A percentile compares a stretch with the other conserved stretches of the same genome.
These are phyloP conservation scores for Penicillium soppii DNA, from an alignment of 495 filamentous ascomycete species.

Conservation along the genomic window DNA sequence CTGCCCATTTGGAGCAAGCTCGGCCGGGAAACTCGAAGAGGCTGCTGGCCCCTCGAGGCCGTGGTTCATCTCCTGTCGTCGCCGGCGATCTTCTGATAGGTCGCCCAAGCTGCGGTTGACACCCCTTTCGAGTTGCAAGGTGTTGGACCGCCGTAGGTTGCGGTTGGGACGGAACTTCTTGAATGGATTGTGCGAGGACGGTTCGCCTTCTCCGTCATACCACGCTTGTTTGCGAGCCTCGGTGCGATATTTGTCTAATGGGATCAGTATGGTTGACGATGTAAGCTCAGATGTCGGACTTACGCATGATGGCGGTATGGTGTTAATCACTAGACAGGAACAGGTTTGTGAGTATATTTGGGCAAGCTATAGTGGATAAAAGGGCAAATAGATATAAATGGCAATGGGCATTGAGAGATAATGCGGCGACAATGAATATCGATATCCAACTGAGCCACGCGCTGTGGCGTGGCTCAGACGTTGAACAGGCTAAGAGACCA, in stretches of 20 bases:
- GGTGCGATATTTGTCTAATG: slow-evolving; percentile 44
- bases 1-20: slow-evolving; percentile 24
- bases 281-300: not conserved
- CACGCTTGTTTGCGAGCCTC: slow-evolving; percentile 46
- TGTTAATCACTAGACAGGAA: not conserved
- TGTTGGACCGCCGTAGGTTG: slow-evolving; percentile 27
- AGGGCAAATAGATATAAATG: not conserved
- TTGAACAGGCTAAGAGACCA: not conserved
- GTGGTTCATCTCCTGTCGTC: slow-evolving; percentile 27
- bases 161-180: slow-evolving; percentile 37
- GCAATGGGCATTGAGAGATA: not conserved
- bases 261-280: not conserved
- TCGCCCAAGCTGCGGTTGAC: slow-evolving; percentile 24
- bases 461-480: not conserved
- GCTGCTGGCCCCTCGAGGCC: slow-evolving; percentile 28
- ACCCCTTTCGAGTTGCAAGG: slow-evolving; percentile 34
- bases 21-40: slow-evolving; percentile 28
- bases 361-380: not conserved
- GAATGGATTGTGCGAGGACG: slow-evolving; percentile 49
- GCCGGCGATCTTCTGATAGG: slow-evolving; percentile 27
- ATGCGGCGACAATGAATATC: not conserved
- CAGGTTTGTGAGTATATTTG: not conserved
- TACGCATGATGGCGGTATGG: not conserved
- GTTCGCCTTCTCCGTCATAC: slow-evolving; percentile 46
- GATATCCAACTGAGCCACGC: not conserved